These are phyloP conservation scores for Xylaria curta DNA, from an alignment of 495 filamentous ascomycete genomes.

Conservation along the genomic window DNA sequence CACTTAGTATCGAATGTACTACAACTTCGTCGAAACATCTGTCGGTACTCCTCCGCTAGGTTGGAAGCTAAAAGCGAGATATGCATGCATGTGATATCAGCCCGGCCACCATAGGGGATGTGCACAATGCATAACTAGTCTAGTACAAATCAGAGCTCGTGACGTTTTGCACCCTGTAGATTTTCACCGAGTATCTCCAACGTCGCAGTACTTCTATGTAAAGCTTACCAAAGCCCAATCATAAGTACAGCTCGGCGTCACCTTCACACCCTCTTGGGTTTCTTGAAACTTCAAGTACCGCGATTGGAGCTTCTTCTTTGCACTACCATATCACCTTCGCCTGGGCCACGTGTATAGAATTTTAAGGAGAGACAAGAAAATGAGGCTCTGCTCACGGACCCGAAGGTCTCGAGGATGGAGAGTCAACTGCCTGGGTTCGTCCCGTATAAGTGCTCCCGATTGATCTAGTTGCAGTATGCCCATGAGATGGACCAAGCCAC, in stretches of 20 bases:
- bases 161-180: background rate
- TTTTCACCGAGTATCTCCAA: background rate
- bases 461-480: background rate
- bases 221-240: constrained; percentile 3
- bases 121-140: background rate
- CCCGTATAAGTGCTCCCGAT: constrained; percentile 4
- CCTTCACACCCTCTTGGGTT: constrained; percentile 13
- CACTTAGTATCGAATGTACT: background rate
- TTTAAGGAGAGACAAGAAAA: background rate
- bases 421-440: background rate
- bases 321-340: background rate
- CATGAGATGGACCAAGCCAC: background rate
- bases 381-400: constrained; percentile 7
- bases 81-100: constrained; percentile 7
- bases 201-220: background rate
- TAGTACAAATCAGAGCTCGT: background rate
- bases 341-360: constrained; percentile 14
- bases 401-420: background rate
- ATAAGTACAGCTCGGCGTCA: background rate
- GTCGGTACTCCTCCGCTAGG: background rate
- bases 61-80: constrained; percentile 2
- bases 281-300: background rate
- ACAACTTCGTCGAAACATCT: background rate
- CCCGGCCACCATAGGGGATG: background rate
- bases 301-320: background rate